Conservation (phyloP, 2,329 filamentous ascomycete species). For the Colletotrichum liriopes region DNA sequence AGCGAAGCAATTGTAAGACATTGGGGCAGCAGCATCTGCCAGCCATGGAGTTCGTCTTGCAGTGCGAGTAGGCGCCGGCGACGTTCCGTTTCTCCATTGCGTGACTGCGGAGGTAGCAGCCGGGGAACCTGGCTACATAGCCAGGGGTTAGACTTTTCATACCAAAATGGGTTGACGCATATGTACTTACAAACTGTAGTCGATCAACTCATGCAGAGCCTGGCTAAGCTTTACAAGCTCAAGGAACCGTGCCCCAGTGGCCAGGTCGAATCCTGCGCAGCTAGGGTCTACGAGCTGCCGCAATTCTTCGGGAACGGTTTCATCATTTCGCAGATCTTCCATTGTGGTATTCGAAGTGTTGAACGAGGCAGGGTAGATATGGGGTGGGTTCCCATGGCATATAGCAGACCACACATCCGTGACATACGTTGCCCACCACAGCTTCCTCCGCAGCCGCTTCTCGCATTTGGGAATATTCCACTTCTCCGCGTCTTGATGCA, state of each 20-base stretch:
- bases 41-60: constrained; percentile 52
- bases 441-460: constrained; percentile 59
- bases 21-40: constrained; percentile 55
- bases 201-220: constrained; percentile 52
- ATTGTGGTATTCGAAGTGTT: constrained; percentile 56
- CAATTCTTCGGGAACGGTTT: constrained; percentile 56
- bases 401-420: constrained; percentile 63
- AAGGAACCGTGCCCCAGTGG: constrained; percentile 56
- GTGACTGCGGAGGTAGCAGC: constrained; percentile 40
- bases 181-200: constrained; percentile 52
- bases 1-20: constrained; percentile 50
- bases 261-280: constrained; percentile 52
- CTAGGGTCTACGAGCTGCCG: constrained; percentile 53
- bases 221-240: constrained; percentile 53
- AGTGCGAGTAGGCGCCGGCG: constrained; percentile 46
- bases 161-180: neutral
- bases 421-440: constrained; percentile 63
- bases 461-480: constrained; percentile 62
- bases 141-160: constrained; percentile 24
- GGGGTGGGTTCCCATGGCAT: constrained; percentile 63
- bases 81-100: constrained; percentile 33
- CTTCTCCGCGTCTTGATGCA: constrained; percentile 59
- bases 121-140: constrained; percentile 48
- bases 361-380: constrained; percentile 58
- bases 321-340: constrained; percentile 61